Conservation (phyloP, 306 rosid genomes). For the Cucurbita moschata region DNA sequence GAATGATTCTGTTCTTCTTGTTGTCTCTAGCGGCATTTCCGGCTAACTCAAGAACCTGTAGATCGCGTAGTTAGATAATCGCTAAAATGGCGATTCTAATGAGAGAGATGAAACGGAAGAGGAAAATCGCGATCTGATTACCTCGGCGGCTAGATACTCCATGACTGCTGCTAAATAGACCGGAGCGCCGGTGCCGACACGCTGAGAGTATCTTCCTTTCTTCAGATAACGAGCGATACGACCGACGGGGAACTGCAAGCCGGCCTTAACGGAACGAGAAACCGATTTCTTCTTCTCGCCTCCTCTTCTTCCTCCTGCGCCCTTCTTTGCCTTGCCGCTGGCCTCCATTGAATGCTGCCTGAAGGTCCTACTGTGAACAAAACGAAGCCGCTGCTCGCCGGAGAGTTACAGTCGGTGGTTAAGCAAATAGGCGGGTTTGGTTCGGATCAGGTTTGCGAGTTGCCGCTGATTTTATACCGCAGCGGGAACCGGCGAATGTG, state of each 20-base stretch:
- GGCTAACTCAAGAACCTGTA: constrained; percentile 24
- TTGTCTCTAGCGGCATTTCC: constrained; percentile 29
- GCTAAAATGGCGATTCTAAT: background rate
- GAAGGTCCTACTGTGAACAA: too few species aligned
- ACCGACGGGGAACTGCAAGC: constrained; percentile 8
- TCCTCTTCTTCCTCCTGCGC: constrained; percentile 8
- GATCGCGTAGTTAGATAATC: background rate
- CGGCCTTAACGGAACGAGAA: constrained; percentile 13
- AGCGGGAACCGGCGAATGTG: background rate
- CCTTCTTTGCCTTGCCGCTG: background rate
- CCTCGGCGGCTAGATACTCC: constrained; percentile 12
- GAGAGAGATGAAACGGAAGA: background rate
- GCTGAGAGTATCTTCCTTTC: constrained; percentile 4
- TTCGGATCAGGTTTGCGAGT: background rate
- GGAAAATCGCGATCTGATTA: background rate
- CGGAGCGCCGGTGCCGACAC: constrained; percentile 11
- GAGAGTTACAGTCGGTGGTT: background rate
- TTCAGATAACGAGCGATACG: constrained; percentile 9
- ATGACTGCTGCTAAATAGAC: constrained; percentile 9
- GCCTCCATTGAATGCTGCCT: background rate
- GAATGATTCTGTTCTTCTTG: constrained; percentile 30
- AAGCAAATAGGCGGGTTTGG: background rate
- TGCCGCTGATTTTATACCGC: background rate
- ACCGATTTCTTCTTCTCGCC: constrained; percentile 10
- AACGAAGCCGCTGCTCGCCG: background rate